Percentiles rank a stretch among this genome's conserved stretches.
Evolutionary conservation across 345 rosid species (phyloP).

Genomic region (Populus simonii): DNA sequence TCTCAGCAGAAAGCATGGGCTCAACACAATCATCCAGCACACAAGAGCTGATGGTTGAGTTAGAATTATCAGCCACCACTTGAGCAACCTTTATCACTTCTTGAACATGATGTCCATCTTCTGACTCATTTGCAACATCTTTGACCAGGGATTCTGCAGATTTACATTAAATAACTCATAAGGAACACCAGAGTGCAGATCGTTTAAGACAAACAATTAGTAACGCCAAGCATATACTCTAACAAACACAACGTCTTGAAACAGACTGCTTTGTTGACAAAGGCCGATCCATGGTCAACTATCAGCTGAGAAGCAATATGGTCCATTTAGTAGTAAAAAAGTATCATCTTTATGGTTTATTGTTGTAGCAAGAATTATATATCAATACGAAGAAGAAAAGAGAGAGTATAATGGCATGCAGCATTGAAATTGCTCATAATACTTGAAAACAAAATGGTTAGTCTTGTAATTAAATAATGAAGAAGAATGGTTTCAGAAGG

Average conservation of each 20-base stretch:
- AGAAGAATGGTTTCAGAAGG: background rate
- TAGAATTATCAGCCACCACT: slow-evolving; percentile 12
- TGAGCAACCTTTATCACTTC: slow-evolving; percentile 13
- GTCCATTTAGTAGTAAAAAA: background rate
- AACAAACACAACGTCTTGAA: background rate
- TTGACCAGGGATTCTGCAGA: slow-evolving; percentile 23
- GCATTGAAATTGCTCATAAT: background rate
- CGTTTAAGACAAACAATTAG: background rate
- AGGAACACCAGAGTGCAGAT: slow-evolving; percentile 3
- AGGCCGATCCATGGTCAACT: background rate
- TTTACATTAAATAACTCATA: slow-evolving; percentile 5
- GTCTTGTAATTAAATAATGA: background rate
- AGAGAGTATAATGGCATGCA: background rate
- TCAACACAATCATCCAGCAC: slow-evolving; percentile 12
- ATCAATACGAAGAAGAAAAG: too few relatives aligned
- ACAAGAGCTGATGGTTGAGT: slow-evolving; percentile 23
- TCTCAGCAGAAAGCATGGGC: slow-evolving; percentile 27
- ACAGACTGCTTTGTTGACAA: background rate
- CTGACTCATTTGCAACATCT: slow-evolving; percentile 31
- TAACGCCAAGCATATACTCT: background rate
- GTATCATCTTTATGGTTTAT: background rate
- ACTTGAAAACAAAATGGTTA: too few relatives aligned
- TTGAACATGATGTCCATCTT: slow-evolving; percentile 35
- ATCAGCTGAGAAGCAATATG: background rate
- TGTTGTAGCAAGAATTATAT: background rate